Percentiles rank a stretch among this genome's conserved stretches.
Conservation (phyloP, 208 protist genomes). For the Novymonas esmeraldas region DNA sequence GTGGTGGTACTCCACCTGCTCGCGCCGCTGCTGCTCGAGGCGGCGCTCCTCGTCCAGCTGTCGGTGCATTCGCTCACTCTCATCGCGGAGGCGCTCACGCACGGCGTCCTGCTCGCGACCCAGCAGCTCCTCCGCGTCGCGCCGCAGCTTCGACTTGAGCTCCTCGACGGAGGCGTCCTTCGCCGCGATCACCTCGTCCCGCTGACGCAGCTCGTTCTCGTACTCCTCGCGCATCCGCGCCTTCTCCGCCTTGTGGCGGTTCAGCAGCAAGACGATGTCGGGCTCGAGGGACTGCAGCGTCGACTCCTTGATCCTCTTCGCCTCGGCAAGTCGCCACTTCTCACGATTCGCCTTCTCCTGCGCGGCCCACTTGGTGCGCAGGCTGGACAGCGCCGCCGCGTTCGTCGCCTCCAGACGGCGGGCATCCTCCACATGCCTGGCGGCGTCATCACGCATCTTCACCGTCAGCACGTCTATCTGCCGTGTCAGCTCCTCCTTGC, state of each 20-base stretch:
- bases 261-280: constrained; percentile 92
- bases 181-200: constrained; percentile 76
- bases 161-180: constrained; percentile 82
- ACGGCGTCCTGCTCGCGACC: constrained; percentile 62
- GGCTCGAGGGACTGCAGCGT: constrained; percentile 92
- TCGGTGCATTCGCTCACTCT: constrained; percentile 59
- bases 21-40: constrained; percentile 43
- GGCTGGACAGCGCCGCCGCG: constrained; percentile 55
- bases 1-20: constrained; percentile 69
- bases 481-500: constrained; percentile 53
- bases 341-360: constrained; percentile 82
- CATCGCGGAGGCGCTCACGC: constrained; percentile 55
- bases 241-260: constrained; percentile 92
- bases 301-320: constrained; percentile 89
- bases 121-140: constrained; percentile 61
- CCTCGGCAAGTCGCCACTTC: constrained; percentile 86
- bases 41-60: constrained; percentile 70
- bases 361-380: constrained; percentile 75
- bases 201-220: constrained; percentile 82
- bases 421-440: constrained; percentile 51
- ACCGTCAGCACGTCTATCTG: constrained; percentile 64
- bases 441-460: constrained; percentile 56
- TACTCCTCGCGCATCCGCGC: constrained; percentile 87
- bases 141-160: constrained; percentile 54
- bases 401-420: constrained; percentile 67